These are phyloP conservation scores for Chalaropsis thielavioides DNA, from an alignment of 2,329 filamentous ascomycete genomes.

Conservation along the genomic window DNA sequence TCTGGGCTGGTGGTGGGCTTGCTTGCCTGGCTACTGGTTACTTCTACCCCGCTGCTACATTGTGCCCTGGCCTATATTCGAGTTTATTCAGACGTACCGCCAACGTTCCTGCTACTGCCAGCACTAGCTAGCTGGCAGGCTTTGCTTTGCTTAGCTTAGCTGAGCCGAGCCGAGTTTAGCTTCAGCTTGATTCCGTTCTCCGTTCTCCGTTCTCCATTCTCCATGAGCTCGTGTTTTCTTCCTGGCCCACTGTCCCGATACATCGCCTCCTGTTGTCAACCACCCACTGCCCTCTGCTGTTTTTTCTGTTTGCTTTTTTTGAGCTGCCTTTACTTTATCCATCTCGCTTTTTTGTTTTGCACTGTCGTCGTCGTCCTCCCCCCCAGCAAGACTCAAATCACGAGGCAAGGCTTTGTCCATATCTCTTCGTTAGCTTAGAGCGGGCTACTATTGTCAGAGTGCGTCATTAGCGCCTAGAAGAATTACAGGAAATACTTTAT, in stretches of 20 bases:
- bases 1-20: neutral
- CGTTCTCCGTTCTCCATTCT: too few relatives aligned
- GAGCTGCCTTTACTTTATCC: too few relatives aligned
- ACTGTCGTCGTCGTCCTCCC: neutral
- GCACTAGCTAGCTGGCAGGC: neutral
- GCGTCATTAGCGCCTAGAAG: conserved; percentile 6
- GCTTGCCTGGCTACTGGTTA: neutral
- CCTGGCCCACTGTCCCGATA: too few relatives aligned
- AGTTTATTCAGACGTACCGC: neutral
- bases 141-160: neutral
- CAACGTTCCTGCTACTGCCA: neutral
- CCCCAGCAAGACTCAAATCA: too few relatives aligned
- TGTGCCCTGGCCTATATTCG: neutral
- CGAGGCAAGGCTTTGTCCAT: neutral
- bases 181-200: neutral
- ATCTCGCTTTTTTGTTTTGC: neutral
- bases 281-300: too few relatives aligned
- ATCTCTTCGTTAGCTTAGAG: neutral
- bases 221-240: too few relatives aligned
- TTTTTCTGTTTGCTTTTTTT: too few relatives aligned
- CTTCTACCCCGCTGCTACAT: neutral
- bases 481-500: neutral
- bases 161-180: neutral
- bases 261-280: too few relatives aligned
- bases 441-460: neutral